These are phyloP conservation scores for Penicillium sp. DNA, from an alignment of 2,329 filamentous ascomycete genomes.

Conservation along the genomic window DNA sequence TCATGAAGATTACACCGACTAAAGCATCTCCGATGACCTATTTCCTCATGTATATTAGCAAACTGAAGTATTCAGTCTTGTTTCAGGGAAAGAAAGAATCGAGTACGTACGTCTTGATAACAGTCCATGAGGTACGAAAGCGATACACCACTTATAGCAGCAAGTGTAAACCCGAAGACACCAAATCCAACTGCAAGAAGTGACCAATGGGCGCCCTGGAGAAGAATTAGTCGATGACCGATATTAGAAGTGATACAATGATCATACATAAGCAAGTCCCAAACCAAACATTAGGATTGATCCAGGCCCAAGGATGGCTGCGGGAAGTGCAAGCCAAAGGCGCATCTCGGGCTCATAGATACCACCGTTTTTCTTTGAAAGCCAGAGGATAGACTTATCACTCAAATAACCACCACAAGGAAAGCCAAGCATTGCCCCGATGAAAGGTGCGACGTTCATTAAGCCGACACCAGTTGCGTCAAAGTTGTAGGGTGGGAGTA, in stretches of 20 bases:
- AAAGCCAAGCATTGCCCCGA: constrained; percentile 44
- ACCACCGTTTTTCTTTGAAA: constrained; percentile 44
- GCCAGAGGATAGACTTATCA: constrained; percentile 43
- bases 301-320: constrained; percentile 36
- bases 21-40: constrained; percentile 54
- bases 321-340: constrained; percentile 37
- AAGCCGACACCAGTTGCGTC: constrained; percentile 41
- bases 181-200: constrained; percentile 33
- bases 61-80: background rate
- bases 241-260: background rate
- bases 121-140: constrained; percentile 37
- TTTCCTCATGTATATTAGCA: background rate
- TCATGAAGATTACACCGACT: constrained; percentile 49
- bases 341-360: constrained; percentile 53
- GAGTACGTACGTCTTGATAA: constrained; percentile 31
- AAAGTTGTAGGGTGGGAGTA: constrained; percentile 46
- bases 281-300: constrained; percentile 47
- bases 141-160: constrained; percentile 26
- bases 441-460: constrained; percentile 46
- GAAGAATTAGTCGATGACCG: background rate
- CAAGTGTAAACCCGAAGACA: constrained; percentile 23
- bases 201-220: constrained; percentile 31
- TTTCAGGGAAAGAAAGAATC: background rate
- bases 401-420: constrained; percentile 40
- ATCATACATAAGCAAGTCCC: constrained; percentile 31